phyloP scores from a whole-genome alignment of 2,329 filamentous ascomycete species.

The Cladosporium sp. region DNA sequence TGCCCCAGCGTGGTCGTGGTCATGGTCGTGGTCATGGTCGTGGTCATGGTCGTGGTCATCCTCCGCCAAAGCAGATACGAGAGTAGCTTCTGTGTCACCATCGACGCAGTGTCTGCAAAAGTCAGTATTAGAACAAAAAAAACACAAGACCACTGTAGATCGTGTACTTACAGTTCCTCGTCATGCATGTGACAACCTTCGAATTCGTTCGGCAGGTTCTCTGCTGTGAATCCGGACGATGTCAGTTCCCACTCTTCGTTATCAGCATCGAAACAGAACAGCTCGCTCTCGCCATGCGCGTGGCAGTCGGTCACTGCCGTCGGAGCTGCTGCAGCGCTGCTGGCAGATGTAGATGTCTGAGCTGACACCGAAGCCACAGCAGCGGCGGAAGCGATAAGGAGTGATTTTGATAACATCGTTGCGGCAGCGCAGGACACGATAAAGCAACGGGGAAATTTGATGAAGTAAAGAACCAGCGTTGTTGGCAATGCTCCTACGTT shows the following conservation, averaged over 20 bases:
- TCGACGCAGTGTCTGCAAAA: background rate
- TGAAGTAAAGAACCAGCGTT: no score
- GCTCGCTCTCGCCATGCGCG: background rate
- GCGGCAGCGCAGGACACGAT: no score
- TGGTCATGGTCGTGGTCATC: conserved; percentile 1
- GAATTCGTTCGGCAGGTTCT: background rate
- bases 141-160: no score
- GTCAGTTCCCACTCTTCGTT: conserved; percentile 4
- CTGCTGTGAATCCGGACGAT: background rate
- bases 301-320: conserved; percentile 6
- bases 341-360: background rate
- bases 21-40: background rate
- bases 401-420: background rate
- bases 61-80: background rate
- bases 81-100: background rate
- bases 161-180: background rate
- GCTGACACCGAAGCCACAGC: background rate
- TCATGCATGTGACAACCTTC: conserved; percentile 5
- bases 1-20: background rate
- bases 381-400: background rate
- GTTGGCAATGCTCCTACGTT: background rate
- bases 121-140: background rate
- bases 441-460: no score
- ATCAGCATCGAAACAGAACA: background rate
- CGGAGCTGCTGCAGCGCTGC: background rate